phyloP scores from a whole-genome alignment of 2,329 filamentous ascomycete species.

The Thelonectria rubi region DNA sequence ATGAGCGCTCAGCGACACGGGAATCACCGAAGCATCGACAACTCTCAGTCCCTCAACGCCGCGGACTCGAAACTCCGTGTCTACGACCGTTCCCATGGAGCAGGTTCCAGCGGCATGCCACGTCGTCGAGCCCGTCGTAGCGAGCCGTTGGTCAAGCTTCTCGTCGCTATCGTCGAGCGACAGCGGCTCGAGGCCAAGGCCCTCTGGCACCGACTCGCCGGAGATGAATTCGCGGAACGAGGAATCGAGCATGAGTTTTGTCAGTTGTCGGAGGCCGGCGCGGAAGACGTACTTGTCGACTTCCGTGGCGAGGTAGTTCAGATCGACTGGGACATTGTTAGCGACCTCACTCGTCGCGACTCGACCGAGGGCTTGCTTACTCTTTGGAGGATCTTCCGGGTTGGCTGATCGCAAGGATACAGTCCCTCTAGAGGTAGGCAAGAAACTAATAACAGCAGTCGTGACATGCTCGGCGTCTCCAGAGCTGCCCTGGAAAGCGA shows the following conservation, averaged over 20 bases:
- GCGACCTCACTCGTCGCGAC: neutral
- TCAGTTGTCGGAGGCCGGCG: conserved; percentile 35
- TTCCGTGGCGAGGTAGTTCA: conserved; percentile 39
- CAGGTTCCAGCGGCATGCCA: conserved; percentile 62
- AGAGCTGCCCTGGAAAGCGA: conserved; percentile 35
- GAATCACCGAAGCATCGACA: conserved; percentile 48
- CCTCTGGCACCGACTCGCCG: conserved; percentile 35
- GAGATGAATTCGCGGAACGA: conserved; percentile 32
- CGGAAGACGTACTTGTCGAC: conserved; percentile 39
- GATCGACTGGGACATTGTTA: conserved; percentile 30
- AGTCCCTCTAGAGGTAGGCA: conserved; percentile 38
- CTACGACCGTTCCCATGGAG: conserved; percentile 65
- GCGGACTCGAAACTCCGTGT: conserved; percentile 62
- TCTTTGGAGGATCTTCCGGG: conserved; percentile 34
- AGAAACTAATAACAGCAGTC: conserved; percentile 33
- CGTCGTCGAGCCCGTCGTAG: conserved; percentile 52
- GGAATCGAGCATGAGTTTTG: conserved; percentile 36
- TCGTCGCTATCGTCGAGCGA: conserved; percentile 30
- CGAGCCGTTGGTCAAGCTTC: conserved; percentile 36
- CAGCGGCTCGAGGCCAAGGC: conserved; percentile 28
- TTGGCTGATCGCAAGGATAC: conserved; percentile 35
- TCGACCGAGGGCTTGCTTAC: conserved; percentile 16
- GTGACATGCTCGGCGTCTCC: conserved; percentile 39
- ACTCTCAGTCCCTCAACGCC: conserved; percentile 49
- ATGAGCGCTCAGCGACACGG: conserved; percentile 44